Percentiles rank a stretch among this genome's conserved stretches.
These are phyloP conservation scores for Erodium moschatum DNA, from an alignment of 441 rosid species.

Conservation along the genomic window DNA sequence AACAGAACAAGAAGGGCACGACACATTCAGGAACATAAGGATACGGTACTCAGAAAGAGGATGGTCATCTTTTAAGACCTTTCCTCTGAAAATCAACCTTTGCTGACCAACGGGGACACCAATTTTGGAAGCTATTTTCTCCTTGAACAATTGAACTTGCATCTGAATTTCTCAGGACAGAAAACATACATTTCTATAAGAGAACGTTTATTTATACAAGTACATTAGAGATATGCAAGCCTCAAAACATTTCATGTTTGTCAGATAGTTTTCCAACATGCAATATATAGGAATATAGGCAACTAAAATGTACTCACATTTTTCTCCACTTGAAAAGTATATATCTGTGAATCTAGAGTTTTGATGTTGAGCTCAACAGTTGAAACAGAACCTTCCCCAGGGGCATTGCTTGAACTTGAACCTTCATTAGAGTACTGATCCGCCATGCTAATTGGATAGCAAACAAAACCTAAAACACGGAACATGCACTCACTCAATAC, in stretches of 20 bases:
- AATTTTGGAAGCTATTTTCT: conserved; percentile 60
- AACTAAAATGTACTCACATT: conserved; percentile 63
- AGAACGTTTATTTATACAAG: conserved; percentile 4
- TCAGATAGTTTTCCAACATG: neutral
- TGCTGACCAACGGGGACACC: conserved; percentile 85
- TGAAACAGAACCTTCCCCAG: conserved; percentile 47
- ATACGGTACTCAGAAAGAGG: conserved; percentile 92
- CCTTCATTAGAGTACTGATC: conserved; percentile 43
- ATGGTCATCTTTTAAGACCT: conserved; percentile 84
- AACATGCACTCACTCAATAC: neutral
- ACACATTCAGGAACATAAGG: conserved; percentile 25
- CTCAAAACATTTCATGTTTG: neutral
- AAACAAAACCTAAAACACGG: conserved; percentile 8
- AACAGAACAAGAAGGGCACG: neutral
- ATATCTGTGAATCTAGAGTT: conserved; percentile 73
- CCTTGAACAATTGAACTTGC: conserved; percentile 66
- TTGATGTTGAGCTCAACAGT: conserved; percentile 64
- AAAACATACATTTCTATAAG: neutral
- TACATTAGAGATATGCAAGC: neutral
- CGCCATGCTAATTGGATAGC: conserved; percentile 46
- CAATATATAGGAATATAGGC: too few relatives aligned
- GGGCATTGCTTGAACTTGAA: conserved; percentile 38
- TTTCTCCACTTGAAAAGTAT: conserved; percentile 54
- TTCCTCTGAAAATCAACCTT: conserved; percentile 83
- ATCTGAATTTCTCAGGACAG: conserved; percentile 39